A percentile compares a stretch with the other conserved stretches of the same genome.
Evolutionary conservation across 371 early-diverging fungal species (phyloP).

Genomic region (Zychaea mexicana): DNA sequence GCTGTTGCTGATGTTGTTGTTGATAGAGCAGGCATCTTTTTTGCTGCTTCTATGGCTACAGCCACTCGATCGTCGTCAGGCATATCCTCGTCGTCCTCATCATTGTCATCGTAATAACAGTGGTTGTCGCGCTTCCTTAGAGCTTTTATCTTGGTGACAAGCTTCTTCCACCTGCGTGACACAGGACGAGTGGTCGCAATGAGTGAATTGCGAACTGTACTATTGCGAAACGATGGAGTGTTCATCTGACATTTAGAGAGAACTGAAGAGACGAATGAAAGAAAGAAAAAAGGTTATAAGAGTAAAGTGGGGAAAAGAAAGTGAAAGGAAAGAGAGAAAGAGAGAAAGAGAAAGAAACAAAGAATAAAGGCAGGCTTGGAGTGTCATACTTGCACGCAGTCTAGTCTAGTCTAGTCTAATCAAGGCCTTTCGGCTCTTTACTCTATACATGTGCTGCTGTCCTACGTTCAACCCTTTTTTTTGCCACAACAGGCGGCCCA

Average conservation of each 20-base stretch:
- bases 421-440: too few species aligned
- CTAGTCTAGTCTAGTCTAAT: too few species aligned
- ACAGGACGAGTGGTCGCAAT: slow-evolving; percentile 9
- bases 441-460: not conserved
- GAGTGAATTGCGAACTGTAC: slow-evolving; percentile 8
- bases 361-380: slow-evolving; percentile 1
- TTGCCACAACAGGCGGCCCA: slow-evolving; percentile 10
- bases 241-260: slow-evolving; percentile 16
- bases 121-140: not conserved
- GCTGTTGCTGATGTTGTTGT: not conserved
- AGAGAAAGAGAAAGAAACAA: slow-evolving; percentile 1
- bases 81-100: not conserved
- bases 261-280: slow-evolving; percentile 16
- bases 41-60: not conserved
- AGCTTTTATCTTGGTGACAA: slow-evolving; percentile 5
- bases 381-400: not conserved
- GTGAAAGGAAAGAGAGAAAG: not conserved
- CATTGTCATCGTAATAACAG: not conserved
- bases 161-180: slow-evolving; percentile 11
- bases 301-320: not conserved
- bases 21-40: not conserved
- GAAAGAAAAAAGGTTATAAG: not conserved
- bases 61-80: not conserved
- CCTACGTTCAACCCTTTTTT: slow-evolving; percentile 3
- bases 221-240: slow-evolving; percentile 9